phyloP scores from a whole-genome alignment of 768 basidiomycete species.

The Suillus plorans region DNA sequence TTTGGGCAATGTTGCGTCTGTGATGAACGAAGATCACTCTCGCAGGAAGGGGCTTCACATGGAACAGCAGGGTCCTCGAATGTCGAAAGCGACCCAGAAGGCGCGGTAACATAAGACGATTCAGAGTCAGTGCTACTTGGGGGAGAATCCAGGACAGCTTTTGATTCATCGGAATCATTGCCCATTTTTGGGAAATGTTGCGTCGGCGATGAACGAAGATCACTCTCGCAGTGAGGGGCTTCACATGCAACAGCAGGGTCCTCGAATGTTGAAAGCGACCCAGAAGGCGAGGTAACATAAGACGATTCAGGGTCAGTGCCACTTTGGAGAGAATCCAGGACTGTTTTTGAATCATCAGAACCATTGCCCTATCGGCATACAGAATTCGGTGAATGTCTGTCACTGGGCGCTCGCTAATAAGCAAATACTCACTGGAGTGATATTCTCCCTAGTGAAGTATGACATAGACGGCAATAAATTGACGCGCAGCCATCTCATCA shows the following conservation, averaged over 20 bases:
- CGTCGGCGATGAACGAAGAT: background rate
- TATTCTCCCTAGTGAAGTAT: background rate
- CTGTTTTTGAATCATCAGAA: background rate
- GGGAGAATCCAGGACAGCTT: background rate
- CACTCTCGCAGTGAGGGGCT: background rate
- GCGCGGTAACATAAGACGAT: background rate
- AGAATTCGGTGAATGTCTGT: background rate
- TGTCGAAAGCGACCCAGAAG: background rate
- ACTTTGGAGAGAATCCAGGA: background rate
- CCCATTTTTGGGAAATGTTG: background rate
- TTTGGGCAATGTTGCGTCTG: background rate
- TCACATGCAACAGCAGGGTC: background rate
- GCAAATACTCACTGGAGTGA: background rate
- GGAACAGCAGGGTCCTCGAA: background rate
- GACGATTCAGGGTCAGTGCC: background rate
- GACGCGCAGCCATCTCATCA: background rate
- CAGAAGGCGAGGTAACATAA: background rate
- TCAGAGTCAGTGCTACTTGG: background rate
- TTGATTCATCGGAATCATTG: background rate
- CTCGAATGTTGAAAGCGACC: background rate
- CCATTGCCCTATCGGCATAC: background rate
- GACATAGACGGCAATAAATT: background rate
- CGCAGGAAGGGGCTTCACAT: background rate
- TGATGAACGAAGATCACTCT: background rate
- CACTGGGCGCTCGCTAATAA: background rate